These are phyloP conservation scores for Beta vulgaris DNA, from an alignment of 148 eudicot genomes.

Conservation along the genomic window DNA sequence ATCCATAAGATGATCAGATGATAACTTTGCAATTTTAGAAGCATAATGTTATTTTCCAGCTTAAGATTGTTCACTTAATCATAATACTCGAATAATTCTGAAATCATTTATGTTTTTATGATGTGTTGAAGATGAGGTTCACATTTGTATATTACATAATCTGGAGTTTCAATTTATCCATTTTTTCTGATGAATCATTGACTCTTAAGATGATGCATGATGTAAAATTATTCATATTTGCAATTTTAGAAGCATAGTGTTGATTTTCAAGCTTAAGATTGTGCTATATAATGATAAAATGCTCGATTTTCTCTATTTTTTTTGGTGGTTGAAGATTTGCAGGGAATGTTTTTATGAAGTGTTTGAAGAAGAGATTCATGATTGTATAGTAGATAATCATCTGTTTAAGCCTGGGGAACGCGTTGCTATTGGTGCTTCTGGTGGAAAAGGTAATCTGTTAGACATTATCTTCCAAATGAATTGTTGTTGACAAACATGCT, in stretches of 20 bases:
- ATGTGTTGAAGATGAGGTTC: too few relatives aligned
- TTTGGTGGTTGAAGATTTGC: constrained; percentile 58
- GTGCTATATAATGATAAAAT: background rate
- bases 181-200: background rate
- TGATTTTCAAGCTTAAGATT: background rate
- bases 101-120: too few relatives aligned
- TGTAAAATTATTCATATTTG: background rate
- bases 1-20: too few relatives aligned
- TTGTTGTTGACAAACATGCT: background rate
- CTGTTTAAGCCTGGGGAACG: constrained; percentile 88
- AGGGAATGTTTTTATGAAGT: constrained; percentile 86
- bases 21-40: too few relatives aligned
- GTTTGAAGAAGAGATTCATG: constrained; percentile 88
- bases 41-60: too few relatives aligned
- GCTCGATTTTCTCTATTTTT: background rate
- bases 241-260: background rate
- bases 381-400: constrained; percentile 67
- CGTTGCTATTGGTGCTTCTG: constrained; percentile 92
- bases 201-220: background rate
- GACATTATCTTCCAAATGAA: background rate
- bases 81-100: too few relatives aligned
- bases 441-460: constrained; percentile 72
- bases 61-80: too few relatives aligned
- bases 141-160: too few relatives aligned
- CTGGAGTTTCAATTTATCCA: background rate